Conservation (phyloP, 208 protist genomes). For the Trichomonas tenax region DNA sequence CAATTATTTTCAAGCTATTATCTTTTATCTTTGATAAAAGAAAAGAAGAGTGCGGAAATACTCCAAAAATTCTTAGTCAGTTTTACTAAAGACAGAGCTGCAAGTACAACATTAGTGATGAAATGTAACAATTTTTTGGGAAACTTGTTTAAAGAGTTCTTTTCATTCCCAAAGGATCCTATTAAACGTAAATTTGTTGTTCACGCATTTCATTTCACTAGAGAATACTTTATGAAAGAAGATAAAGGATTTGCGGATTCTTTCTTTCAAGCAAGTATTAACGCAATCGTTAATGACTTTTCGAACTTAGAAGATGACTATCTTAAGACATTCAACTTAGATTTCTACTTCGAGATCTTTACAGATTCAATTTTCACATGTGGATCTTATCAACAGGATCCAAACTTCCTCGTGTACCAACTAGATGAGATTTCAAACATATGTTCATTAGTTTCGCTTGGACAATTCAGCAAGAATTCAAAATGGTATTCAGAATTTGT, state of each 20-base stretch:
- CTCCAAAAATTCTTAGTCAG: background rate
- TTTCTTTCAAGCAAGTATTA: background rate
- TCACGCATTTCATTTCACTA: background rate
- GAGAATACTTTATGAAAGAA: background rate
- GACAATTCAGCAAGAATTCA: background rate
- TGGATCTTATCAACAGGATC: background rate
- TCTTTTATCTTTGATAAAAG: background rate
- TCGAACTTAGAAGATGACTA: background rate
- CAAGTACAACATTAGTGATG: background rate
- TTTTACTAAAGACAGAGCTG: background rate
- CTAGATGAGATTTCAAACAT: background rate
- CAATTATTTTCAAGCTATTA: background rate
- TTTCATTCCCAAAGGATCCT: background rate
- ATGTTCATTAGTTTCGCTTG: background rate
- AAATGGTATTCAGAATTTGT: background rate
- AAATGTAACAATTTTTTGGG: background rate
- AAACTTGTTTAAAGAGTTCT: background rate
- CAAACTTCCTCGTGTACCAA: background rate
- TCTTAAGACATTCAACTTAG: background rate
- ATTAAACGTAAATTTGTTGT: background rate
- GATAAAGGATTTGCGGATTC: background rate
- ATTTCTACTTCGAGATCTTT: background rate
- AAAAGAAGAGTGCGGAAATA: background rate
- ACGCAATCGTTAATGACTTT: background rate
- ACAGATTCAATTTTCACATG: background rate